Evolutionary conservation across 805 yeast genomes (phyloP).

Genomic region (Candida tallmaniae): DNA sequence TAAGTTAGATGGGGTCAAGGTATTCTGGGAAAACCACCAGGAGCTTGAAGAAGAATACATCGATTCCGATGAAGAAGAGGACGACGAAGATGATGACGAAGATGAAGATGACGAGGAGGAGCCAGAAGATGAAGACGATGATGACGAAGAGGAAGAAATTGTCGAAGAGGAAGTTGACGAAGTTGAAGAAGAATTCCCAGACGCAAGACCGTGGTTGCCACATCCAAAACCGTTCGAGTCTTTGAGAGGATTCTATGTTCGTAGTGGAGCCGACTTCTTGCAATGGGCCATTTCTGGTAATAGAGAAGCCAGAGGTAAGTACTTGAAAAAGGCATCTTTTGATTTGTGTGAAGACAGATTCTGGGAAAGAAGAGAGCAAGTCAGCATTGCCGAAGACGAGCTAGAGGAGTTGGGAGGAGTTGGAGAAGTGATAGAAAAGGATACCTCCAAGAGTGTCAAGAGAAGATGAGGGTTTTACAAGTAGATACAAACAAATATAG

Average conservation of each 20-base stretch:
- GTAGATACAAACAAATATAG: slow-evolving; percentile 5
- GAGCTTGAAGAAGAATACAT: slow-evolving; percentile 49
- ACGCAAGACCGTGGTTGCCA: slow-evolving; percentile 93
- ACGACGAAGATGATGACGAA: slow-evolving; percentile 39
- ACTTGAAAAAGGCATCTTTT: slow-evolving; percentile 82
- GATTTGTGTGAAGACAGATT: slow-evolving; percentile 91
- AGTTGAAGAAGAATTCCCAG: slow-evolving; percentile 71
- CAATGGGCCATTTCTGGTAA: slow-evolving; percentile 92
- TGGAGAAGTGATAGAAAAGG: slow-evolving; percentile 80
- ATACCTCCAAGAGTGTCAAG: slow-evolving; percentile 44
- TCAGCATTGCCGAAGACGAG: slow-evolving; percentile 82
- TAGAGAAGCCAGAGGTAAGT: slow-evolving; percentile 82
- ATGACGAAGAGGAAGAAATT: slow-evolving; percentile 46
- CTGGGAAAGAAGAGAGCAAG: slow-evolving; percentile 98
- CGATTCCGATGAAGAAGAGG: slow-evolving; percentile 62
- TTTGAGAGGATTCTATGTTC: slow-evolving; percentile 75
- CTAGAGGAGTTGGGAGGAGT: slow-evolving; percentile 89
- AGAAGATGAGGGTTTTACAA: slow-evolving; percentile 46
- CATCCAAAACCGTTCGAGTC: slow-evolving; percentile 93
- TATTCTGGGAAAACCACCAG: slow-evolving; percentile 84
- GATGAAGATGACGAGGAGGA: slow-evolving; percentile 67
- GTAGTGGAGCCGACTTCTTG: slow-evolving; percentile 81
- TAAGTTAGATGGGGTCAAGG: slow-evolving; percentile 80
- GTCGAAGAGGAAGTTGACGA: slow-evolving; percentile 60
- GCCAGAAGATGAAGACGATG: slow-evolving; percentile 35